Conservation (phyloP, 805 yeast genomes). For the Millerago galiae region DNA sequence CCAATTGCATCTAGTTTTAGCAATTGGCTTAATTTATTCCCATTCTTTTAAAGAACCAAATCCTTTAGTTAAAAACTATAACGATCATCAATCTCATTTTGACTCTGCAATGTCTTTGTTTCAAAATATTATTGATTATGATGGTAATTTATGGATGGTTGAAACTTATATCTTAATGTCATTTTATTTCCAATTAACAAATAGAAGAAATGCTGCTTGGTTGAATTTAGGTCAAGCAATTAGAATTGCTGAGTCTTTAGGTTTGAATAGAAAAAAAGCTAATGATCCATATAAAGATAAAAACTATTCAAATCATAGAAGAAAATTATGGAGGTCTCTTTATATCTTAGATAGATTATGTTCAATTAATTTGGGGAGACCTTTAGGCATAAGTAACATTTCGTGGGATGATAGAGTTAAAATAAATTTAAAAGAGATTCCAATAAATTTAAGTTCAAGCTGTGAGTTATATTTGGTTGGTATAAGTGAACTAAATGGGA, state of each 20-base stretch:
- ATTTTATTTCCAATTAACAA: slow-evolving; percentile 29
- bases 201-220: slow-evolving; percentile 27
- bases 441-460: slow-evolving; percentile 3
- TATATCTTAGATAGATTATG: slow-evolving; percentile 25
- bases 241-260: slow-evolving; percentile 32
- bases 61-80: neutral
- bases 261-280: slow-evolving; percentile 28
- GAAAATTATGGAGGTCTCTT: slow-evolving; percentile 25
- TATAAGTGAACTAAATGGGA: slow-evolving; percentile 23
- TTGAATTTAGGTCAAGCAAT: slow-evolving; percentile 31
- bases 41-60: neutral
- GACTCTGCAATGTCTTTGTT: slow-evolving; percentile 28
- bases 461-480: slow-evolving; percentile 24
- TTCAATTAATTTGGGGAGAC: slow-evolving; percentile 28
- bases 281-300: slow-evolving; percentile 25
- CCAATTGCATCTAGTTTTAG: neutral
- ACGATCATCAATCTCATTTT: slow-evolving; percentile 20
- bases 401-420: slow-evolving; percentile 29
- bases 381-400: slow-evolving; percentile 25
- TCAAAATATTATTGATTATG: slow-evolving; percentile 24
- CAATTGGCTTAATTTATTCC: neutral
- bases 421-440: neutral
- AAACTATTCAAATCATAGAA: slow-evolving; percentile 18
- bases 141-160: slow-evolving; percentile 33
- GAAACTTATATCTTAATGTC: slow-evolving; percentile 30